Evolutionary conservation across 2,329 filamentous ascomycete genomes (phyloP).

Genomic region (Dothideomycetidae sp.): DNA sequence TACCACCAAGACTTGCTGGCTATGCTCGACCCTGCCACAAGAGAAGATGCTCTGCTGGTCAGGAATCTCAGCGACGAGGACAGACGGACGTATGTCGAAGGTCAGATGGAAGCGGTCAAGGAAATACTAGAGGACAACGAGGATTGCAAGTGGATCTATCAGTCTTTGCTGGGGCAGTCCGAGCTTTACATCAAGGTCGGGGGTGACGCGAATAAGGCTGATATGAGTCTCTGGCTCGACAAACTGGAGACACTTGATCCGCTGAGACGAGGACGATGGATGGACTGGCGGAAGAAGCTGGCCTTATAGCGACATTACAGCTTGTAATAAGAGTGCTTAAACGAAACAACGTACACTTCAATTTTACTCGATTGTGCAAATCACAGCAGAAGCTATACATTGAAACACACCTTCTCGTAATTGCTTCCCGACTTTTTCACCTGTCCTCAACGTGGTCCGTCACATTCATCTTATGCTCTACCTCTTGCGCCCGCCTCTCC

Average conservation of each 20-base stretch:
- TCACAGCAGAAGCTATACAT: no score
- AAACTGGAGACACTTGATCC: slow-evolving; percentile 58
- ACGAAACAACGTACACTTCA: no score
- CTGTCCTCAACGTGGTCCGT: slow-evolving; percentile 10
- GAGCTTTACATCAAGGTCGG: slow-evolving; percentile 40
- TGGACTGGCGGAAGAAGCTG: slow-evolving; percentile 46
- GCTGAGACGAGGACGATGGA: slow-evolving; percentile 60
- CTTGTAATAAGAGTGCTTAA: no score
- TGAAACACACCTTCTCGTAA: no score
- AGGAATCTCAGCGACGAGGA: slow-evolving; percentile 48
- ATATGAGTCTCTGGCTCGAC: slow-evolving; percentile 41
- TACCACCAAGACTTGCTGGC: slow-evolving; percentile 83
- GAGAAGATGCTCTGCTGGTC: slow-evolving; percentile 44
- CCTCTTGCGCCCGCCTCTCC: slow-evolving; percentile 44
- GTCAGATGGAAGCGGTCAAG: slow-evolving; percentile 63
- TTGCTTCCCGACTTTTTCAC: no score
- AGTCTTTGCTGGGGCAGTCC: slow-evolving; percentile 66
- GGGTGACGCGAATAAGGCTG: slow-evolving; percentile 24
- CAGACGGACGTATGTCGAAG: slow-evolving; percentile 48
- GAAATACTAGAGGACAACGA: slow-evolving; percentile 51
- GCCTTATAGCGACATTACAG: slow-evolving; percentile 24
- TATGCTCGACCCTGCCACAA: slow-evolving; percentile 41
- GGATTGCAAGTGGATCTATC: slow-evolving; percentile 79
- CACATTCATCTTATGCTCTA: slow-evolving; percentile 23
- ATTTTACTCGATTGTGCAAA: no score